phyloP scores from a whole-genome alignment of 192 early-diverging fungal species.

The Linnemannia schmuckeri region DNA sequence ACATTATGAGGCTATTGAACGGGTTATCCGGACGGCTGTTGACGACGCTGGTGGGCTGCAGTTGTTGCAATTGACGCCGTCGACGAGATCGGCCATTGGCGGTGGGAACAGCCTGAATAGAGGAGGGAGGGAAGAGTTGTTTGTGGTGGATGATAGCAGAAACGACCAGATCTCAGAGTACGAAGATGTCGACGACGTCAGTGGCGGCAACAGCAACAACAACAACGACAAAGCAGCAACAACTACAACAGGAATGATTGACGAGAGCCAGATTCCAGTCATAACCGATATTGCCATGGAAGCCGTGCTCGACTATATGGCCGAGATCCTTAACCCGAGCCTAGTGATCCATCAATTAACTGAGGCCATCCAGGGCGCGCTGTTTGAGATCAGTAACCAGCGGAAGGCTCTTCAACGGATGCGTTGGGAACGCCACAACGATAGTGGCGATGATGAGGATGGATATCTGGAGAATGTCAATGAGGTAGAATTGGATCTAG shows the following conservation, averaged over 20 bases:
- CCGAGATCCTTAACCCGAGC: constrained; percentile 32
- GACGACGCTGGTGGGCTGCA: constrained; percentile 25
- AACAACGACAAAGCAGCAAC: constrained; percentile 1
- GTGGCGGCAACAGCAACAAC: background rate
- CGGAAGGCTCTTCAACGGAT: background rate
- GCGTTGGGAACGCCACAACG: background rate
- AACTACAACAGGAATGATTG: background rate
- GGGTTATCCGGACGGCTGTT: constrained; percentile 26
- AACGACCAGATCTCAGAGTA: background rate
- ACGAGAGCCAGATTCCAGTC: constrained; percentile 39
- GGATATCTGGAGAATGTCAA: background rate
- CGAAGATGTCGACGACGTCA: background rate
- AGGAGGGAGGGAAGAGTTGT: background rate
- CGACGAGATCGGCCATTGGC: too few relatives aligned
- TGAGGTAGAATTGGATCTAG: constrained; percentile 1
- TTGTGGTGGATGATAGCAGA: background rate
- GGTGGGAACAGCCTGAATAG: too few relatives aligned
- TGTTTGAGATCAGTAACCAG: constrained; percentile 18
- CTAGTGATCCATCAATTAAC: constrained; percentile 42
- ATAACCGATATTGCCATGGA: constrained; percentile 35
- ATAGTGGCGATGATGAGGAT: background rate
- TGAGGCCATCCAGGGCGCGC: constrained; percentile 30
- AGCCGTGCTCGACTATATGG: constrained; percentile 30
- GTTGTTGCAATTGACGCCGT: background rate
- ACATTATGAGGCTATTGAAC: constrained; percentile 14